phyloP scores from a whole-genome alignment of 2,329 filamentous ascomycete species.

The Colletotrichum tofieldiae region DNA sequence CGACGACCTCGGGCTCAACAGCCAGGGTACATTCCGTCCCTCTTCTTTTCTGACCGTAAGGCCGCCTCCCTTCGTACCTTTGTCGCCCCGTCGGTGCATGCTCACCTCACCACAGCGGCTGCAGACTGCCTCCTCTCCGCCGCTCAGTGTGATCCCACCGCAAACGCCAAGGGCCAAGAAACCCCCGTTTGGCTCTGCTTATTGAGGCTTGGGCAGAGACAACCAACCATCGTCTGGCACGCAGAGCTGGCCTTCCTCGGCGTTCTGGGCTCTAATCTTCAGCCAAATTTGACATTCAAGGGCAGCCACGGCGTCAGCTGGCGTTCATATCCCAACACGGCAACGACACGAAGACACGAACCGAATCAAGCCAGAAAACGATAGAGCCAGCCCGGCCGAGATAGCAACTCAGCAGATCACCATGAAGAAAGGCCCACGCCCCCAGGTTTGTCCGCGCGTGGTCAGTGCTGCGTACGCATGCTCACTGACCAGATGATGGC shows the following conservation, averaged over 20 bases:
- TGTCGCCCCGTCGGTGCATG: background rate
- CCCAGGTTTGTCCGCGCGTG: background rate
- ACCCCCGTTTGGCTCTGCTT: conserved; percentile 10
- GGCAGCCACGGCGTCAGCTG: conserved; percentile 28
- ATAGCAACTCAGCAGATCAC: conserved; percentile 16
- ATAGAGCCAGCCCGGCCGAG: conserved; percentile 21
- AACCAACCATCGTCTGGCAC: conserved; percentile 38
- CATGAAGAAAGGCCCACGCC: conserved; percentile 19
- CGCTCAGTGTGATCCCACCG: conserved; percentile 14
- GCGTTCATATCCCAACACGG: conserved; percentile 5
- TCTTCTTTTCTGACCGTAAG: background rate
- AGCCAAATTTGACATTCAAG: conserved; percentile 28
- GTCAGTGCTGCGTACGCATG: conserved; percentile 1
- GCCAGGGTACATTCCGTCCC: conserved; percentile 14
- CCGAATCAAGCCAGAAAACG: conserved; percentile 2
- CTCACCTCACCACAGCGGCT: background rate
- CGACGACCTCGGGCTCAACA: conserved; percentile 4
- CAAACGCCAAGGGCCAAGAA: conserved; percentile 36
- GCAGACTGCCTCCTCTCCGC: background rate
- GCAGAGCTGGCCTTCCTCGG: conserved; percentile 35
- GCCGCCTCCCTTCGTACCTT: conserved; percentile 10
- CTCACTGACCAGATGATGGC: conserved; percentile 19
- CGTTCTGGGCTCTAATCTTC: conserved; percentile 44
- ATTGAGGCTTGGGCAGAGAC: conserved; percentile 18
- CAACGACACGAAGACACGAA: conserved; percentile 15